Percentiles rank a stretch among this genome's conserved stretches.
phyloP scores from a whole-genome alignment of 768 basidiomycete genomes.

The Amanita fuliginea region DNA sequence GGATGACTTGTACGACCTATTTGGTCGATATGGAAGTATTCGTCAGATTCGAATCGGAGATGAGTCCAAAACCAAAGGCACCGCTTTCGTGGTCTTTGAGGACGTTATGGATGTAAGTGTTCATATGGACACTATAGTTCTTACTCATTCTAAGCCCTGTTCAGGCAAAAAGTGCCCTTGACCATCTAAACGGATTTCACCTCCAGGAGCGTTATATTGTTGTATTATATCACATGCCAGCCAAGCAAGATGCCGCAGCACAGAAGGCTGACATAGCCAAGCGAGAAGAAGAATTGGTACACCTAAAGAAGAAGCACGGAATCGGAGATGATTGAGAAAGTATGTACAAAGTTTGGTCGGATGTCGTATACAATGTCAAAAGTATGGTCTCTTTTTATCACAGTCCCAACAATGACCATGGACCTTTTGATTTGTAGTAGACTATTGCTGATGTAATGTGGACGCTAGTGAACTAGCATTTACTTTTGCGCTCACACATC shows the following conservation, averaged over 20 bases:
- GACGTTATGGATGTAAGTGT: conserved; percentile 86
- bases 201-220: conserved; percentile 97
- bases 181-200: conserved; percentile 97
- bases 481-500: conserved; percentile 20
- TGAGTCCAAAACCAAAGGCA: conserved; percentile 87
- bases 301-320: conserved; percentile 78
- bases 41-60: conserved; percentile 92
- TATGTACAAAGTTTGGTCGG: background rate
- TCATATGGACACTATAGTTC: background rate
- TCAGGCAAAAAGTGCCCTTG: conserved; percentile 88
- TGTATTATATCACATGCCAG: conserved; percentile 94
- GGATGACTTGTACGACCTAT: conserved; percentile 92
- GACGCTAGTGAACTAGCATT: background rate
- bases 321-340: conserved; percentile 50
- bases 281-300: conserved; percentile 82
- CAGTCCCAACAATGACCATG: background rate
- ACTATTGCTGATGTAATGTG: conserved; percentile 3
- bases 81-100: conserved; percentile 93
- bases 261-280: conserved; percentile 87
- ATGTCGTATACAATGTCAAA: background rate
- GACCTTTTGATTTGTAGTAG: conserved; percentile 2
- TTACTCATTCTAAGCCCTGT: conserved; percentile 9
- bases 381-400: background rate
- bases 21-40: conserved; percentile 94
- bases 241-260: conserved; percentile 91